Percentiles rank a stretch among this genome's conserved stretches.
Evolutionary conservation across 768 basidiomycete genomes (phyloP).

Genomic region (Agrocybe praecox): DNA sequence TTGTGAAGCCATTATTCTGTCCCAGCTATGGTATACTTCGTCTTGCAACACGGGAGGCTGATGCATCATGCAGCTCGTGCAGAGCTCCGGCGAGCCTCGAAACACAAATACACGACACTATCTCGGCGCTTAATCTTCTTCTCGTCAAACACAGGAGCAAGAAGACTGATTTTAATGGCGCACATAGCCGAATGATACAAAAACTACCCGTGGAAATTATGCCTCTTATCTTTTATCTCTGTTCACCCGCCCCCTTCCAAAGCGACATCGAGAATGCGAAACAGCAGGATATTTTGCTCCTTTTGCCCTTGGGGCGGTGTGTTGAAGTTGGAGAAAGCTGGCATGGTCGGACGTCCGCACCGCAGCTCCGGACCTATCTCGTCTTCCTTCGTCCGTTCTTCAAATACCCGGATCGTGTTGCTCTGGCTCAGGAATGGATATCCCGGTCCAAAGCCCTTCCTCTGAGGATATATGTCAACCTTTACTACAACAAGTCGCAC

Average conservation of each 20-base stretch:
- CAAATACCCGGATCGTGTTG: neutral
- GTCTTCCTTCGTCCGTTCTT: neutral
- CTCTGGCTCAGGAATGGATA: no score
- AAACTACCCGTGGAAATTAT: neutral
- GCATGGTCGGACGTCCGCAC: slow-evolving; percentile 2
- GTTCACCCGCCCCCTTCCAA: neutral
- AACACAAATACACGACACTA: no score
- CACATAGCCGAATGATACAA: no score
- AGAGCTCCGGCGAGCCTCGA: no score
- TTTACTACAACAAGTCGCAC: neutral
- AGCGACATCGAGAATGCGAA: no score
- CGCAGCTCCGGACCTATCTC: neutral
- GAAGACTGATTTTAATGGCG: no score
- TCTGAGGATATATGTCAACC: neutral
- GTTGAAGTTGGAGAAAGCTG: slow-evolving; percentile 1
- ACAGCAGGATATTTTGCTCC: neutral
- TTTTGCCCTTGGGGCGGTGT: neutral
- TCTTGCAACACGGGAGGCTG: no score
- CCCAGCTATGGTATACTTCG: no score
- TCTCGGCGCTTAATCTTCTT: no score
- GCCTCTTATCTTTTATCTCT: neutral
- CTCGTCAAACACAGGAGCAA: no score
- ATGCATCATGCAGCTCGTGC: no score
- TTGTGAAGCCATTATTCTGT: no score
- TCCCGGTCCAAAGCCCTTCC: neutral